Percentiles rank a stretch among this genome's conserved stretches.
These are phyloP conservation scores for Backusella westeae DNA, from an alignment of 192 early-diverging fungal species.

Conservation along the genomic window DNA sequence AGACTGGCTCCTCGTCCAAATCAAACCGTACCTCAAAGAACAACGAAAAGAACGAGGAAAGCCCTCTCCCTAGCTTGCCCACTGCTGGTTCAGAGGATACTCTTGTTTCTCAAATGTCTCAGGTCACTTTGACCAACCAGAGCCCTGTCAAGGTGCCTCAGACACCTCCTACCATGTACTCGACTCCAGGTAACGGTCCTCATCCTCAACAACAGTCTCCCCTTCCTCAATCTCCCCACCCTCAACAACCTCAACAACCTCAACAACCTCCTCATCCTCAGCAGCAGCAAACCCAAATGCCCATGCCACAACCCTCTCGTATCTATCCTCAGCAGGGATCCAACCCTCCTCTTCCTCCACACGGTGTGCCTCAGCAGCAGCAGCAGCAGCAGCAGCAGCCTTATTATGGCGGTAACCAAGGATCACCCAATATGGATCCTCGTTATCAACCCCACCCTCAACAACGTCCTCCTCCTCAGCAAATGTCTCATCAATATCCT, in stretches of 20 bases:
- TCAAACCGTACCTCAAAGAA: conserved; percentile 7
- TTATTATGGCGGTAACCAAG: neutral
- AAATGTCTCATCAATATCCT: neutral
- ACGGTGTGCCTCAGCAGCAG: conserved; percentile 10
- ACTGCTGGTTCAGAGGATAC: neutral
- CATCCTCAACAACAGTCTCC: neutral
- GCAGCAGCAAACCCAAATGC: neutral
- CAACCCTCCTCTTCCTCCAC: conserved; percentile 5
- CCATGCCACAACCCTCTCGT: conserved; percentile 14
- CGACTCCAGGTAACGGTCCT: neutral
- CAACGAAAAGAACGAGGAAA: neutral
- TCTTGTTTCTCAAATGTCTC: conserved; percentile 17
- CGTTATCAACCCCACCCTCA: neutral
- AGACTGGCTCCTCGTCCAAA: conserved; percentile 16
- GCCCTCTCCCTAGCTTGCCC: neutral
- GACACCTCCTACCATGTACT: conserved; percentile 21
- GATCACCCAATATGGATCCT: conserved; percentile 3
- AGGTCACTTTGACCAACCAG: neutral
- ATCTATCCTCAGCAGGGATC: neutral
- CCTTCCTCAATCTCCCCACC: neutral
- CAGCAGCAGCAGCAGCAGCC: neutral
- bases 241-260: neutral
- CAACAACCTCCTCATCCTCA: conserved; percentile 1
- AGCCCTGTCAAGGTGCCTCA: conserved; percentile 10
- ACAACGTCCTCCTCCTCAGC: conserved; percentile 5